Conservation (phyloP, 1,284 basidiomycete species). For the Microstroma glucosiphilum region DNA sequence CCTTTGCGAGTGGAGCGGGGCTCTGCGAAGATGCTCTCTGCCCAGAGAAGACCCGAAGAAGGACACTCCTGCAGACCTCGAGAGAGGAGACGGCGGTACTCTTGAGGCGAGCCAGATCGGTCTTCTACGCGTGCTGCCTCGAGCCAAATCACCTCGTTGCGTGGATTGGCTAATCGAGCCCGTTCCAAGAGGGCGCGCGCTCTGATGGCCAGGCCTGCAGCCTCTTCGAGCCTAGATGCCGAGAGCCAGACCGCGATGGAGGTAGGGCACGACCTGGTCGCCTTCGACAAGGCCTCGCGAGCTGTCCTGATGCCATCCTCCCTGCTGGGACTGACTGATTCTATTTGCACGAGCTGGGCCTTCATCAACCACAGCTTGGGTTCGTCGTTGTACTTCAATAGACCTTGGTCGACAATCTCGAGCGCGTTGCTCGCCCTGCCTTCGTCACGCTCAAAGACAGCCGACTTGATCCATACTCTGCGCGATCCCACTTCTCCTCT, state of each 20-base stretch:
- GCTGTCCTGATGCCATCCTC: slow-evolving; percentile 17
- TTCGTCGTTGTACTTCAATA: neutral
- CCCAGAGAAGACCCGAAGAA: slow-evolving; percentile 78
- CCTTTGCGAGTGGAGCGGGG: slow-evolving; percentile 79
- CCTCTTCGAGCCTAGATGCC: slow-evolving; percentile 77
- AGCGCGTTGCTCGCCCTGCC: slow-evolving; percentile 69
- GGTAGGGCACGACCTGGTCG: slow-evolving; percentile 75
- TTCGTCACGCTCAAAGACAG: slow-evolving; percentile 85
- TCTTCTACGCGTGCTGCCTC: slow-evolving; percentile 87
- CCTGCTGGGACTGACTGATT: neutral
- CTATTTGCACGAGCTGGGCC: neutral
- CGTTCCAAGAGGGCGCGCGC: slow-evolving; percentile 87
- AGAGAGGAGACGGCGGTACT: slow-evolving; percentile 8
- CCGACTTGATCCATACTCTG: slow-evolving; percentile 96
- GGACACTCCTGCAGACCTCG: slow-evolving; percentile 80
- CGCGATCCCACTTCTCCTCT: slow-evolving; percentile 82
- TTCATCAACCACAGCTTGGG: slow-evolving; percentile 7
- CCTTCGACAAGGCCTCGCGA: slow-evolving; percentile 56
- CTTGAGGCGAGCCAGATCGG: slow-evolving; percentile 64
- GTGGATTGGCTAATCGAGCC: slow-evolving; percentile 75
- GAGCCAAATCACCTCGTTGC: slow-evolving; percentile 77
- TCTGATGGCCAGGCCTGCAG: slow-evolving; percentile 79
- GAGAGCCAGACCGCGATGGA: slow-evolving; percentile 80
- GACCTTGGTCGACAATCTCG: slow-evolving; percentile 58
- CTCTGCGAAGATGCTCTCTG: slow-evolving; percentile 84